A percentile compares a stretch with the other conserved stretches of the same genome.
phyloP scores from a whole-genome alignment of 495 filamentous ascomycete species.

The Tirmania nivea region DNA sequence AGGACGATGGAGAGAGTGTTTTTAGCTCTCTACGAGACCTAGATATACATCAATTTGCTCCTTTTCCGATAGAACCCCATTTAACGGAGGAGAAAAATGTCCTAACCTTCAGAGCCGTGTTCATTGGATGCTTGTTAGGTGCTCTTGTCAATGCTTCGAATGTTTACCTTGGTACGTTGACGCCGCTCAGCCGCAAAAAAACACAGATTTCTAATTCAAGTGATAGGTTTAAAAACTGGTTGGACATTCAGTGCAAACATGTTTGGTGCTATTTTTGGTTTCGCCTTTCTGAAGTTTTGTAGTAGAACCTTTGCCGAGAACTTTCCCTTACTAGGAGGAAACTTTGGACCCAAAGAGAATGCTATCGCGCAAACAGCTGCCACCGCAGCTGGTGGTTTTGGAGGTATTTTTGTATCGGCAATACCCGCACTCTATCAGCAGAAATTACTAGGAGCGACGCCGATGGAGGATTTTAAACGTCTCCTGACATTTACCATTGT shows the following conservation, averaged over 20 bases:
- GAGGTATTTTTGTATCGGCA: constrained; percentile 40
- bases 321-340: constrained; percentile 36
- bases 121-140: constrained; percentile 35
- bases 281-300: constrained; percentile 37
- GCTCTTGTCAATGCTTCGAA: constrained; percentile 42
- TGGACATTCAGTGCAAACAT: constrained; percentile 40
- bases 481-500: constrained; percentile 41
- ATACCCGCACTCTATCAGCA: constrained; percentile 43
- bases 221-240: constrained; percentile 37
- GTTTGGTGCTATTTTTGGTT: constrained; percentile 43
- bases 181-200: not conserved
- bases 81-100: constrained; percentile 28
- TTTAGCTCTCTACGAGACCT: not conserved
- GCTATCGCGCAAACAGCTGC: constrained; percentile 43
- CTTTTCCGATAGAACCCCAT: constrained; percentile 26
- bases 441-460: constrained; percentile 27
- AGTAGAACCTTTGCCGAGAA: constrained; percentile 26
- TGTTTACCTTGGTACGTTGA: constrained; percentile 34
- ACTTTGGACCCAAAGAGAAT: constrained; percentile 45
- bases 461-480: constrained; percentile 33
- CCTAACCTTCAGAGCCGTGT: constrained; percentile 34
- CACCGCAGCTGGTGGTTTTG: constrained; percentile 39
- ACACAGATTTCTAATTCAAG: not conserved
- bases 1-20: constrained; percentile 7
- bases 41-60: constrained; percentile 23